phyloP scores from a whole-genome alignment of 495 filamentous ascomycete species.

The Sordaria brevicollis region DNA sequence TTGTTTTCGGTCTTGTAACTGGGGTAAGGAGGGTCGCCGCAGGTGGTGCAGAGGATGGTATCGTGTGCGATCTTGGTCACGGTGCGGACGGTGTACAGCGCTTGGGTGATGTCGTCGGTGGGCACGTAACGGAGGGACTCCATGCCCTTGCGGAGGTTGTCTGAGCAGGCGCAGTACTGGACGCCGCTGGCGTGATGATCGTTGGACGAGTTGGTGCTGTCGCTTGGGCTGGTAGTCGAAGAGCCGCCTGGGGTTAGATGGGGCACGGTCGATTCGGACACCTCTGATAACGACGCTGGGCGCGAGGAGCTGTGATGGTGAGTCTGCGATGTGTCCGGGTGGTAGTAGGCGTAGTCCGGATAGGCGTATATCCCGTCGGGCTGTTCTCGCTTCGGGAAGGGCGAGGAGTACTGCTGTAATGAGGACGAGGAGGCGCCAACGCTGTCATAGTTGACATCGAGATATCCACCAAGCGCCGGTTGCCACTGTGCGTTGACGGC shows the following conservation, averaged over 20 bases:
- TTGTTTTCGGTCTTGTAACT: no score
- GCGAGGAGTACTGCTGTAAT: background rate
- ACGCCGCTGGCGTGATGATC: background rate
- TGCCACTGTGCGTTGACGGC: background rate
- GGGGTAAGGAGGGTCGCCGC: constrained; percentile 40
- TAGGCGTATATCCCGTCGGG: background rate
- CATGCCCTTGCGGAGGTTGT: constrained; percentile 34
- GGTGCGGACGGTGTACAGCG: constrained; percentile 46
- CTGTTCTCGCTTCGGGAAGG: background rate
- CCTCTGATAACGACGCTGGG: background rate
- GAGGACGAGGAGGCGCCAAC: background rate
- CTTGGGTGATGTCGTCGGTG: constrained; percentile 25
- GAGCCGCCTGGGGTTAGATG: background rate
- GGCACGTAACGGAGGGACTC: constrained; percentile 36
- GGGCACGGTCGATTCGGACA: background rate
- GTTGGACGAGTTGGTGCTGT: background rate
- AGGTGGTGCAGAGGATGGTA: constrained; percentile 48
- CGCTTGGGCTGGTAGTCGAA: background rate
- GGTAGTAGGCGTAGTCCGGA: background rate
- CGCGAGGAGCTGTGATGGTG: background rate
- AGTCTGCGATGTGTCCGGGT: background rate
- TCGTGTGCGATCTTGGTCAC: constrained; percentile 46
- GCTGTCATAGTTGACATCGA: background rate
- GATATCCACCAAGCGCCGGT: background rate
- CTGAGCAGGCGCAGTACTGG: constrained; percentile 26